phyloP scores from a whole-genome alignment of 2,329 filamentous ascomycete species.

The Aspergillus pseudoterreus region DNA sequence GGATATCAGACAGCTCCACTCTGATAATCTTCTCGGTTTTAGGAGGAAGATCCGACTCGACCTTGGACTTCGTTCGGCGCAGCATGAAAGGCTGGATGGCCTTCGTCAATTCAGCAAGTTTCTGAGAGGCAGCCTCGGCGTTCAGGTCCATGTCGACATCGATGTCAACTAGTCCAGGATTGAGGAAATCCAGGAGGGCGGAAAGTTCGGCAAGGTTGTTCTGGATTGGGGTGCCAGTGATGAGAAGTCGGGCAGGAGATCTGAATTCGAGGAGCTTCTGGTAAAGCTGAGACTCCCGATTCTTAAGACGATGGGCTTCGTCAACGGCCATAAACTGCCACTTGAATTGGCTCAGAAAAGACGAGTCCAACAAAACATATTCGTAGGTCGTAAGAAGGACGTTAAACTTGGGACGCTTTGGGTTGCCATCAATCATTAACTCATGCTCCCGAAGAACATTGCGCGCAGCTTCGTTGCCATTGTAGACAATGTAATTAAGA shows the following conservation, averaged over 20 bases:
- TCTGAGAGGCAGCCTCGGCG: constrained; percentile 76
- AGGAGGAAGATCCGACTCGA: constrained; percentile 91
- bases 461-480: constrained; percentile 81
- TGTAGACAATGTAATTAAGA: constrained; percentile 94
- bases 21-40: constrained; percentile 99
- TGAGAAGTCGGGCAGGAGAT: constrained; percentile 82
- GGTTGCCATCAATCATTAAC: constrained; percentile 78
- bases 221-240: constrained; percentile 95
- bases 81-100: constrained; percentile 93
- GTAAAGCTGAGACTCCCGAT: constrained; percentile 91
- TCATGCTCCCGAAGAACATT: constrained; percentile 88
- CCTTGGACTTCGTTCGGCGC: constrained; percentile 92
- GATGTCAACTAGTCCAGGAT: constrained; percentile 87
- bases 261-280: constrained; percentile 79
- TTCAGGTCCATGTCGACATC: constrained; percentile 87
- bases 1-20: constrained; percentile 92
- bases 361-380: constrained; percentile 82
- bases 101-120: constrained; percentile 79
- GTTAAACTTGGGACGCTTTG: constrained; percentile 90
- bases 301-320: constrained; percentile 95
- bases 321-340: constrained; percentile 98
- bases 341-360: constrained; percentile 83
- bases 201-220: constrained; percentile 93
- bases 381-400: constrained; percentile 98
- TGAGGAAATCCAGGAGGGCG: constrained; percentile 91